Base-by-base conservation (phyloP, 805 yeast genomes). In the Saccharomycopsis fibuligera region DNA sequence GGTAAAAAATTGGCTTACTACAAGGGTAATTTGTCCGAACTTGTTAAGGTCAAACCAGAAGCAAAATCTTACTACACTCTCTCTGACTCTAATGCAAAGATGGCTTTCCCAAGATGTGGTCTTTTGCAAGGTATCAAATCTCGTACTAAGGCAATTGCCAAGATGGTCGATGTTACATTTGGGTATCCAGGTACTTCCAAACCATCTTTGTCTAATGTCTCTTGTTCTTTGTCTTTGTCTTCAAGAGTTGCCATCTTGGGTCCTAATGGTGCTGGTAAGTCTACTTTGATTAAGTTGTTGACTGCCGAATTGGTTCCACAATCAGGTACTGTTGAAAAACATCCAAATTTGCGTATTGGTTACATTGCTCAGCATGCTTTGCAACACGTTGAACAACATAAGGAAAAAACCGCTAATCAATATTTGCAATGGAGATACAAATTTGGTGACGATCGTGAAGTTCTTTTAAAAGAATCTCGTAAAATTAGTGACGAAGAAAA, bases 61-160 rank as follows among this genome's bases (percentile, higher is more conserved):
- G 98, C 96, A 51, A 90, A 88, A 68, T 81, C 97, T 2, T 91
- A 91, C 68, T 91, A 91, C 66, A 90, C 97, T 16, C 78, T 91
- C 64, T 82, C 96, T 30, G 98, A 91, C 65, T 79, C 93, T 24
- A 85, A 85, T 58, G 93, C 91, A 50, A 86, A 90, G 69, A 91
- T 91, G 97, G 88, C 88, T 24, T 93, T 91, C 86, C 99, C 99
- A 58, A 91, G 96, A 8, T 97, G 98, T 51, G 99, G 99, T 60
- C 84, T 93, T 56, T 74, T 93, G 59, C 83, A 96, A n/a, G 99
- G 99, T 68, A 97, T 91, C 46, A 86, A 90, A 67, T 89, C 97
- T 35, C 86, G 78, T 65, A 89, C 98, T 4, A 81, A 96, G 65
- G 86, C 98, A 50, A 96, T 91, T 62, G 95, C 95, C 8, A 78